phyloP scores from a whole-genome alignment of 768 basidiomycete species.

The Floccularia luteovirens region DNA sequence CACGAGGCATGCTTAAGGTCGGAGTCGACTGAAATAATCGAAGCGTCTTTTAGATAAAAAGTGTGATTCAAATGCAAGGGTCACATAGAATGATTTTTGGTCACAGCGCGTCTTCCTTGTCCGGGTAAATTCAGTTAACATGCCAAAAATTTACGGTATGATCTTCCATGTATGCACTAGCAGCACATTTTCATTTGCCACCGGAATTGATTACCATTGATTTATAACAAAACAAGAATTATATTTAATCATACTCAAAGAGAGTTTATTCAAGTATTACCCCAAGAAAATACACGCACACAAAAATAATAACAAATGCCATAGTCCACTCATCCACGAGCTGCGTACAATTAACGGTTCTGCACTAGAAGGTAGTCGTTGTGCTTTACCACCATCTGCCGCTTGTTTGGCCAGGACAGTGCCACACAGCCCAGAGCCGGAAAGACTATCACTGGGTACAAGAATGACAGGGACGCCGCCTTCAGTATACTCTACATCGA shows the following conservation, averaged over 20 bases:
- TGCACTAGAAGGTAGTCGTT: not conserved
- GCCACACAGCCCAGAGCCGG: conserved; percentile 31
- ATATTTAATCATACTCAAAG: not conserved
- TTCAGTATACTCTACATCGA: conserved; percentile 54
- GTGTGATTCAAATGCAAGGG: too few species aligned
- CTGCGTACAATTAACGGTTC: not conserved
- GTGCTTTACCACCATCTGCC: conserved; percentile 14
- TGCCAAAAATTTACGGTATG: too few species aligned
- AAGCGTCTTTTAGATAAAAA: too few species aligned
- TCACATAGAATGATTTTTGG: too few species aligned
- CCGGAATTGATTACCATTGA: too few species aligned
- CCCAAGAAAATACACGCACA: not conserved
- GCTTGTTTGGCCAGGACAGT: conserved; percentile 11
- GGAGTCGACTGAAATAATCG: not conserved
- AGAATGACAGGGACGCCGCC: conserved; percentile 60
- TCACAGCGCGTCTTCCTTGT: too few species aligned
- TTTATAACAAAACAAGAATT: not conserved
- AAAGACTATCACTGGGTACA: conserved; percentile 28
- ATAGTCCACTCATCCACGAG: not conserved
- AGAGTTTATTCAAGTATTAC: not conserved
- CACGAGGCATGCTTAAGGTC: conserved; percentile 1
- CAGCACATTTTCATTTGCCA: too few species aligned
- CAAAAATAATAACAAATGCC: not conserved
- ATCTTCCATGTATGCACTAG: too few species aligned
- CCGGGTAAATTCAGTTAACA: too few species aligned